Percentiles rank a stretch among this genome's conserved stretches.
Evolutionary conservation across 2,329 filamentous ascomycete genomes (phyloP).

Genomic region (Xylaria sp.): DNA sequence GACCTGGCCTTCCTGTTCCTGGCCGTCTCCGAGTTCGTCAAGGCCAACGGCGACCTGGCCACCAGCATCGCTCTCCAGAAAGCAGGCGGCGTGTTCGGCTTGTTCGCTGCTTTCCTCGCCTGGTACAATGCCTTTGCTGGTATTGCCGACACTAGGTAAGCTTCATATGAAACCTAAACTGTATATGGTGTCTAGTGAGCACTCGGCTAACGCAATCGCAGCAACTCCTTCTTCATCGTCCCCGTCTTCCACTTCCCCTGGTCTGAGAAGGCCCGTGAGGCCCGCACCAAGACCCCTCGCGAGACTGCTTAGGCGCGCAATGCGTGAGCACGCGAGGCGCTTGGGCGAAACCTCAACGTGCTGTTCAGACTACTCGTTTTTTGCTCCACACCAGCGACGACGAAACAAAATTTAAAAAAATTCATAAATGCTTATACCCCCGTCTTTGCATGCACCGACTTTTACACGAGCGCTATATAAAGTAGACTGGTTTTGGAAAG

Average conservation of each 20-base stretch:
- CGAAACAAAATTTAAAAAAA: neutral
- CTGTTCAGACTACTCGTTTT: neutral
- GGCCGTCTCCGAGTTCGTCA: constrained; percentile 64
- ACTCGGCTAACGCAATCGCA: constrained; percentile 44
- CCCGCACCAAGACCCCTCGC: constrained; percentile 58
- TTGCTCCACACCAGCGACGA: too few relatives aligned
- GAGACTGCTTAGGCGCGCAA: constrained; percentile 38
- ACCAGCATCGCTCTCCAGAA: constrained; percentile 62
- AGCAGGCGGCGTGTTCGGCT: constrained; percentile 79
- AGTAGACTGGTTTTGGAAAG: neutral
- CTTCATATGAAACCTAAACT: constrained; percentile 19
- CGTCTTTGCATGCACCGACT: neutral
- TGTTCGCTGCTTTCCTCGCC: constrained; percentile 78
- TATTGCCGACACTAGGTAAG: constrained; percentile 73
- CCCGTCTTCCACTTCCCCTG: constrained; percentile 95
- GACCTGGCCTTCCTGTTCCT: constrained; percentile 78
- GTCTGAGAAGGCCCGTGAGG: constrained; percentile 76
- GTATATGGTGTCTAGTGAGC: neutral
- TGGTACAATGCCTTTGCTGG: constrained; percentile 89
- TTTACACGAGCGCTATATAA: constrained; percentile 3
- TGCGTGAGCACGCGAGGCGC: neutral
- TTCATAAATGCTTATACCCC: constrained; percentile 2
- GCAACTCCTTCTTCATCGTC: constrained; percentile 87
- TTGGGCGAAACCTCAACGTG: neutral
- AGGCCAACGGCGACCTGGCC: constrained; percentile 54